Base-by-base conservation (phyloP, 1,284 basidiomycete species). In the Moesziomyces antarcticus region DNA sequence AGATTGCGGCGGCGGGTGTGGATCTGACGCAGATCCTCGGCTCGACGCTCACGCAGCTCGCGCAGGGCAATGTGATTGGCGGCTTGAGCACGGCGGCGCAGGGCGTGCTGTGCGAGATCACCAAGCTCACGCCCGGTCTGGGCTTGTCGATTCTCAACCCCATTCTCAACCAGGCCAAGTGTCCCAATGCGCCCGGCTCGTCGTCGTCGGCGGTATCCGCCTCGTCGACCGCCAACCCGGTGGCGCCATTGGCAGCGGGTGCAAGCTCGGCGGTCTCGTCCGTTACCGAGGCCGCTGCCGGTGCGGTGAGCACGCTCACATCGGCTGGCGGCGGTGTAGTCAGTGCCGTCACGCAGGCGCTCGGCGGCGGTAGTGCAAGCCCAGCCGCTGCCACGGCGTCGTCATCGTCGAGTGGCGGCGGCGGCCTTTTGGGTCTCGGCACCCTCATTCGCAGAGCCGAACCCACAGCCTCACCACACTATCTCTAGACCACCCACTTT, bases 11-110 rank as follows among this genome's bases (percentile, higher is more conserved):
- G 5, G 44, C 47, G 0, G 56, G 64, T 33, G 54, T 20, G 11
- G 48, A 64, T 24, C 14, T 68, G 16, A 30, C 52, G 16, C 11
- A 42, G 20, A 44, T 60, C 18, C 44, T 73, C 1, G 49, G 50
- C n/a, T 14, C 24, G 1, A 9, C 62, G 25, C 22, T 67, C 16
- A 37, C 33, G 33, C 24, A 65, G 10, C 20, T 60, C 47, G 30
- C 50, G 8, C 37, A 48, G 30, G 61, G 65, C 48, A 55, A 65
- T 21, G 46, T 69, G 8, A 18, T 61, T n/a, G 64, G 58, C 27
- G 64, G 44, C 5, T 45, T 71, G 30, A 24, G 22, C 14, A 24
- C 27, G n/a, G 56, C 61, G 0, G 46, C 25, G 45, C 59, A 64
- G 50, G 50, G 43, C 4, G 2, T 57, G 7, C 33, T 65, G 3